A percentile compares a stretch with the other conserved stretches of the same genome.
Conservation (phyloP, 140 eudicot species). For the Oenanthe javanica region DNA sequence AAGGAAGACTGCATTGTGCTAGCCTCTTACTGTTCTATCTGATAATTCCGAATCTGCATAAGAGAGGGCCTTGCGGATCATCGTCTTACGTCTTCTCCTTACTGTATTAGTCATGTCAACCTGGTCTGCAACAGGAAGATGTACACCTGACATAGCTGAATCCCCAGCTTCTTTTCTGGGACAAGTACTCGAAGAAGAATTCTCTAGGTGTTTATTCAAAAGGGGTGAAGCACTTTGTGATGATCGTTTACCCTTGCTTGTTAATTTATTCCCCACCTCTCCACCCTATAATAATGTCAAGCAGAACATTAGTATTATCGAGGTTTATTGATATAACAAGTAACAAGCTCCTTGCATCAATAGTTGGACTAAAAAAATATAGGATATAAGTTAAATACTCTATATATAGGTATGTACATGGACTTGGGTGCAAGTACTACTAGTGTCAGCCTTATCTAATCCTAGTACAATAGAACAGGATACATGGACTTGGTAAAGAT, state of each 20-base stretch:
- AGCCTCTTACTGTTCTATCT: constrained; percentile 29
- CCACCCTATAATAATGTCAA: constrained; percentile 36
- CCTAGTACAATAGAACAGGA: neutral
- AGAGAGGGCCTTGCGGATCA: constrained; percentile 27
- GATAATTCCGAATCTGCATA: constrained; percentile 36
- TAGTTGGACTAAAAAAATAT: neutral
- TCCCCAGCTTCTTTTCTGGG: constrained; percentile 56
- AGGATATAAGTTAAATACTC: neutral
- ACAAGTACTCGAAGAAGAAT: constrained; percentile 65
- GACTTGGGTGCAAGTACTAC: neutral
- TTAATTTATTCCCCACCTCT: constrained; percentile 29
- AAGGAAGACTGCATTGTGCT: constrained; percentile 24
- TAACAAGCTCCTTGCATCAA: neutral
- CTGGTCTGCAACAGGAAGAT: constrained; percentile 35
- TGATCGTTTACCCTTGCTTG: constrained; percentile 33
- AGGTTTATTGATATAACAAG: neutral
- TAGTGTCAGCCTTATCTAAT: neutral
- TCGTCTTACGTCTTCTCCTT: constrained; percentile 67
- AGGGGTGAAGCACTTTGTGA: constrained; percentile 52
- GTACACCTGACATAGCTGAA: constrained; percentile 57
- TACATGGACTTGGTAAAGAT: neutral
- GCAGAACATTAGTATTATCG: neutral
- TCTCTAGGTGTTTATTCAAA: constrained; percentile 45
- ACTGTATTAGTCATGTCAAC: constrained; percentile 47
- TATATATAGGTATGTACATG: neutral